Conservation (phyloP, 2,329 filamentous ascomycete genomes). For the Chalara sp. region DNA sequence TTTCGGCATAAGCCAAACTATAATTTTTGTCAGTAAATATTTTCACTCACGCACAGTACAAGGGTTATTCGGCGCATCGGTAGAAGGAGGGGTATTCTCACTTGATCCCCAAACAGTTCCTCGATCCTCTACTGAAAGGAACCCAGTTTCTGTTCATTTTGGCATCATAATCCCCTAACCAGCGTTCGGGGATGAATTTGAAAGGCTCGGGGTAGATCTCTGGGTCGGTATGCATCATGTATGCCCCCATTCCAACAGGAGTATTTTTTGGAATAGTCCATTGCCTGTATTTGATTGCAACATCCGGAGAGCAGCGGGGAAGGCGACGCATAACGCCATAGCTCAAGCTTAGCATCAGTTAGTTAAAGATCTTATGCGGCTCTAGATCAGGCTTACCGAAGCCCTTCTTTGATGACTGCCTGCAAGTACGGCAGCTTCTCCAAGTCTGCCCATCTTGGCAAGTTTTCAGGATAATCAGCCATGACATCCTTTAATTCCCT, state of each 20-base stretch:
- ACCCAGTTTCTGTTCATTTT: background rate
- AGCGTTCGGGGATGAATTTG: background rate
- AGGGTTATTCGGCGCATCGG: background rate
- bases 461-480: slow-evolving; percentile 2
- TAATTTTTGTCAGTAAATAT: background rate
- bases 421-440: slow-evolving; percentile 22
- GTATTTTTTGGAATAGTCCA: background rate
- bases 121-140: background rate
- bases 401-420: slow-evolving; percentile 25
- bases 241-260: background rate
- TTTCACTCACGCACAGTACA: background rate
- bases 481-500: slow-evolving; percentile 25
- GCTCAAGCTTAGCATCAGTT: background rate
- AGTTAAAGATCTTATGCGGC: background rate
- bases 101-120: background rate
- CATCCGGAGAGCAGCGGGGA: background rate
- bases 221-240: background rate
- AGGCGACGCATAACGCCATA: background rate
- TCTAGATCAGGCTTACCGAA: slow-evolving; percentile 13
- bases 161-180: background rate
- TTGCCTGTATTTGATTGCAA: background rate
- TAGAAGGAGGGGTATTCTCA: slow-evolving; percentile 11
- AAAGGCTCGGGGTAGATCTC: background rate
- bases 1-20: background rate
- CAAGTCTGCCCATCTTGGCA: slow-evolving; percentile 8